These are phyloP conservation scores for Beauveria sp. DNA, from an alignment of 2,329 filamentous ascomycete genomes.

Conservation along the genomic window DNA sequence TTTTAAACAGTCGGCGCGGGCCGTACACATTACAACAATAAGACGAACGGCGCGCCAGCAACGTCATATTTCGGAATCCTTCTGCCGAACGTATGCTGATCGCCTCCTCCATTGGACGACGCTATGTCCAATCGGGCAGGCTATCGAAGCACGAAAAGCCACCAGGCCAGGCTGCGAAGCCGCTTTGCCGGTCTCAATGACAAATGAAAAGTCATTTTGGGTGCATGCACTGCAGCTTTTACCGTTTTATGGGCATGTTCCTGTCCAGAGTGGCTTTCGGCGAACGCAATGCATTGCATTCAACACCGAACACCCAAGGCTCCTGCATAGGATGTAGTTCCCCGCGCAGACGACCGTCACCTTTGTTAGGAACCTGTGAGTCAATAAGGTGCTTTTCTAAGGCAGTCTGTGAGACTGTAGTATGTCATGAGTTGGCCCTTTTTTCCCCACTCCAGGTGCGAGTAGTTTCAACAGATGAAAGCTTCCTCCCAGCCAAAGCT, in stretches of 20 bases:
- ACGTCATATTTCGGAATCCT: not conserved
- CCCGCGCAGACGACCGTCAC: not conserved
- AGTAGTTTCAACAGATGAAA: too few relatives aligned
- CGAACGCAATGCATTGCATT: not conserved
- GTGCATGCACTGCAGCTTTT: not conserved
- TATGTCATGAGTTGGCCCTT: too few relatives aligned
- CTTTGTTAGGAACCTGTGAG: not conserved
- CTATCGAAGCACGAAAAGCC: not conserved
- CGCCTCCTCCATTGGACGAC: not conserved
- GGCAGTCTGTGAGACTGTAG: too few relatives aligned
- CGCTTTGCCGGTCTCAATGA: not conserved
- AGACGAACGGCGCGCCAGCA: not conserved
- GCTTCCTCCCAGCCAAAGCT: too few relatives aligned
- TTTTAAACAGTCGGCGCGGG: not conserved
- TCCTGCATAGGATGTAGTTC: not conserved
- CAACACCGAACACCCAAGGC: too few relatives aligned
- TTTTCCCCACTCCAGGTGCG: too few relatives aligned
- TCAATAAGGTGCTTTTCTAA: too few relatives aligned
- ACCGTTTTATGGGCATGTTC: not conserved
- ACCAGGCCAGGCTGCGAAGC: not conserved
- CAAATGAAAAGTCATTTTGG: not conserved
- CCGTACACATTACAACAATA: too few relatives aligned
- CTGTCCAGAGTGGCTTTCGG: not conserved
- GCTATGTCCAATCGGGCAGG: not conserved
- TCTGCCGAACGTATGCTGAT: not conserved